These are phyloP conservation scores for Rosa persica DNA, from an alignment of 306 rosid genomes.

Conservation along the genomic window DNA sequence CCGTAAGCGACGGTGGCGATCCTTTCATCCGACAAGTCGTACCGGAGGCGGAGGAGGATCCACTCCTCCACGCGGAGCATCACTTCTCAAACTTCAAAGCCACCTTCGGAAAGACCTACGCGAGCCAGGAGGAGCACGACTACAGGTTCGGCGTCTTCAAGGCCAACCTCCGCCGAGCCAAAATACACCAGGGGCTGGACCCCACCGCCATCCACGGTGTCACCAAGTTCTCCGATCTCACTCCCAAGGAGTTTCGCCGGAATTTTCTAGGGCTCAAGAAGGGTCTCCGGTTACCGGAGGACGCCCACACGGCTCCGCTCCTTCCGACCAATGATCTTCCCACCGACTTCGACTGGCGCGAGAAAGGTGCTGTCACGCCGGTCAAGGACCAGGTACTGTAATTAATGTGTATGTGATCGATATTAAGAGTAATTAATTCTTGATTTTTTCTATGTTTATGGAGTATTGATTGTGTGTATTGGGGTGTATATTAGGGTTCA, in stretches of 20 bases:
- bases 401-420: neutral
- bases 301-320: conserved; percentile 74
- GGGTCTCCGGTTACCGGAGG: conserved; percentile 60
- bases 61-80: conserved; percentile 55
- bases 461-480: neutral
- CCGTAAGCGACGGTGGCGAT: conserved; percentile 32
- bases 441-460: neutral
- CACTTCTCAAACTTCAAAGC: conserved; percentile 77
- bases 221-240: conserved; percentile 85
- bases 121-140: conserved; percentile 68
- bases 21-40: conserved; percentile 71
- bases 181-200: conserved; percentile 70
- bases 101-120: conserved; percentile 57
- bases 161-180: conserved; percentile 70
- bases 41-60: conserved; percentile 41
- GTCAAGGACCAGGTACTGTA: conserved; percentile 76
- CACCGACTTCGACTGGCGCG: conserved; percentile 87
- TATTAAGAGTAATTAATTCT: neutral
- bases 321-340: conserved; percentile 82
- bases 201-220: conserved; percentile 86
- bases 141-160: conserved; percentile 70
- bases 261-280: conserved; percentile 66
- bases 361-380: conserved; percentile 73
- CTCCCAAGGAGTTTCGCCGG: conserved; percentile 66
- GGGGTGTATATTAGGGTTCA: conserved; percentile 52